Base-by-base conservation (phyloP, 805 yeast genomes). In the Jamesozyma piceae region DNA sequence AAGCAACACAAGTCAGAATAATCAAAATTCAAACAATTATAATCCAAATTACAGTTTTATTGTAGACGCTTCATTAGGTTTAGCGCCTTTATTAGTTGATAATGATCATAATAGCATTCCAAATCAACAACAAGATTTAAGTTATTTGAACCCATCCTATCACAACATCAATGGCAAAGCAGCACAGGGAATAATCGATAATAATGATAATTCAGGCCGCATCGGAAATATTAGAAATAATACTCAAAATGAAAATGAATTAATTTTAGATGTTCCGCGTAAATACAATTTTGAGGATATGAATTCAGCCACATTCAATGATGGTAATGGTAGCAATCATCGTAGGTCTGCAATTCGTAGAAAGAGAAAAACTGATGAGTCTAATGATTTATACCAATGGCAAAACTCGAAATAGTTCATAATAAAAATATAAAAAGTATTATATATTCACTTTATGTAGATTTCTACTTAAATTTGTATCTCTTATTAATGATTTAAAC, bases 41-140 rank as follows among this genome's bases (percentile, higher is more conserved):
- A 42, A 40, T 15, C 42, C 55, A 2, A 67, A 64, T 42, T 62
- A 61, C 51, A 87, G 80, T 44, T 82, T 80, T 58, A 83, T 82
- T n/a, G 86, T 86, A 2, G 92, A 83, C 63, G 90, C 87, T 1
- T 83, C 90, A 0, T 63, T 82, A 33, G 90, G 90, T 1, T 63
- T 83, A 42, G 87, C 84, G 2, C 82, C 82, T 9, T 71, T 82
- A 52, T 61, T 82, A 43, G 82, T 28, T 3, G 41, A 38, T n/a
- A n/a, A 5, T 17, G 6, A 35, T 10, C 15, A 19, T 27, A 24
- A 15, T 15, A 18, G 22, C 9, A 18, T 21, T 4, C 13, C 15
- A 29, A 37, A 17, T 11, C 27, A 19, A 14, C 13, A 9, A n/a
- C 18, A 26, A 6, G 18, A 30, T 11, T 6, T 15, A 6, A 30